Conservation (phyloP, 257 asterid genomes). For the Solanum appendiculatum region DNA sequence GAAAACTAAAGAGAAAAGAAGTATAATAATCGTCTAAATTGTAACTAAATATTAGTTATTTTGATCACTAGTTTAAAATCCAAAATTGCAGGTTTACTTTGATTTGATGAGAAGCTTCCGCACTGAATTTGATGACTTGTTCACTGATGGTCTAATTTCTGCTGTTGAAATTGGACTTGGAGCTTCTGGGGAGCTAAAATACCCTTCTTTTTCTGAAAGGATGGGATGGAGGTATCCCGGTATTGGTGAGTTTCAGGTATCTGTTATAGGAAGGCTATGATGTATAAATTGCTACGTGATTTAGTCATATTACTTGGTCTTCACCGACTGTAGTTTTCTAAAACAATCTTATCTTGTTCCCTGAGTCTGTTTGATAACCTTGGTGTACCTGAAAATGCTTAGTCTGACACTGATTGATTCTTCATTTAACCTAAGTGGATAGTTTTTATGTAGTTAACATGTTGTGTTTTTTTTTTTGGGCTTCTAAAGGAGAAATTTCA, state of each 20-base stretch:
- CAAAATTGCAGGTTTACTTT: constrained; percentile 48
- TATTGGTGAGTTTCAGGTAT: constrained; percentile 85
- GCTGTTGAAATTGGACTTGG: constrained; percentile 74
- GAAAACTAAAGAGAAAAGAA: not conserved
- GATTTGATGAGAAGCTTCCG: constrained; percentile 83
- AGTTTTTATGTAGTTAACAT: not conserved
- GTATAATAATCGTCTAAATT: not conserved
- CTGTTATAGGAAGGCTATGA: not conserved
- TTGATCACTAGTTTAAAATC: not conserved
- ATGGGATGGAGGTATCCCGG: constrained; percentile 89
- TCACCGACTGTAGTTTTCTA: not conserved
- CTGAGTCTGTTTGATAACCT: not conserved
- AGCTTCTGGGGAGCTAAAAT: constrained; percentile 65
- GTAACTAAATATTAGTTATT: not conserved
- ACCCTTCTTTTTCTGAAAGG: constrained; percentile 67
- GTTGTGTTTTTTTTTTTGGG: not conserved
- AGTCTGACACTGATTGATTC: not conserved
- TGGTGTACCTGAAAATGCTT: not conserved
- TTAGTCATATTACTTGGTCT: not conserved
- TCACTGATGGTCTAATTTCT: constrained; percentile 50
- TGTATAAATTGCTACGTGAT: not conserved
- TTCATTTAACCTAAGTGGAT: not conserved
- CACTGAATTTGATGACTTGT: constrained; percentile 58
- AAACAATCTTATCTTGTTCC: not conserved
- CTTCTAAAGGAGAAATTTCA: not conserved